These are phyloP conservation scores for Bothriochloa decipiens DNA, from an alignment of 176 grass and related monocot species.

Conservation along the genomic window DNA sequence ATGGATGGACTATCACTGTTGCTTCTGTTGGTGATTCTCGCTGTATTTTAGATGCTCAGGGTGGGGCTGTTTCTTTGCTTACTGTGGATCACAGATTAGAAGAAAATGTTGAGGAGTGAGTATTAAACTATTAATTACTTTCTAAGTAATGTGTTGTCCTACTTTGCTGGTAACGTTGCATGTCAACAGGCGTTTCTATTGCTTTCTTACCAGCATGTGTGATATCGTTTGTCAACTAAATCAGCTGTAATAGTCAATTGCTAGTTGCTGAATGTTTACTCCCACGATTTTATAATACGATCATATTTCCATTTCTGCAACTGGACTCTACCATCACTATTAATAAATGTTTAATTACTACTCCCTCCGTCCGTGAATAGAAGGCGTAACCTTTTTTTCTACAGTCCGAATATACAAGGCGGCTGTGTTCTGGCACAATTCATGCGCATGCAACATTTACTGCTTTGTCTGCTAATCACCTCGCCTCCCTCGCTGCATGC, in stretches of 20 bases:
- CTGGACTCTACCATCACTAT: neutral
- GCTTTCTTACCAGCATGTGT: neutral
- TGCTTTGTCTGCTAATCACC: too few species aligned
- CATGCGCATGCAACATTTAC: too few species aligned
- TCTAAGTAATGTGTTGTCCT: neutral
- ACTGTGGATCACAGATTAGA: slow-evolving; percentile 95
- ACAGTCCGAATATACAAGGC: too few species aligned
- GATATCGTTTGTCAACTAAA: neutral
- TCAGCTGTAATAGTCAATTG: slow-evolving; percentile 10
- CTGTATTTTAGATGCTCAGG: slow-evolving; percentile 88
- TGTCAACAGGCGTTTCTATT: neutral
- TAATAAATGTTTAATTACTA: slow-evolving; percentile 8
- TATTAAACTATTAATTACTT: slow-evolving; percentile 43
- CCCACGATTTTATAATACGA: neutral
- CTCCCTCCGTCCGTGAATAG: too few species aligned
- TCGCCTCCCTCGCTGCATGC: too few species aligned
- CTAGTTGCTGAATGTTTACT: slow-evolving; percentile 13
- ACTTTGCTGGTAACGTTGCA: neutral
- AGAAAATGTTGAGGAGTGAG: slow-evolving; percentile 97
- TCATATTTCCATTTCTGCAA: neutral
- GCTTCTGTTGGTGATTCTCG: slow-evolving; percentile 95
- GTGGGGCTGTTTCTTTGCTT: slow-evolving; percentile 78
- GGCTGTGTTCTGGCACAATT: too few species aligned
- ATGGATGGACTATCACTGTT: slow-evolving; percentile 94
- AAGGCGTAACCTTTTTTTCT: too few species aligned